Base-by-base conservation (phyloP, 805 yeast species). In the Nakazawaea wickerhamii region DNA sequence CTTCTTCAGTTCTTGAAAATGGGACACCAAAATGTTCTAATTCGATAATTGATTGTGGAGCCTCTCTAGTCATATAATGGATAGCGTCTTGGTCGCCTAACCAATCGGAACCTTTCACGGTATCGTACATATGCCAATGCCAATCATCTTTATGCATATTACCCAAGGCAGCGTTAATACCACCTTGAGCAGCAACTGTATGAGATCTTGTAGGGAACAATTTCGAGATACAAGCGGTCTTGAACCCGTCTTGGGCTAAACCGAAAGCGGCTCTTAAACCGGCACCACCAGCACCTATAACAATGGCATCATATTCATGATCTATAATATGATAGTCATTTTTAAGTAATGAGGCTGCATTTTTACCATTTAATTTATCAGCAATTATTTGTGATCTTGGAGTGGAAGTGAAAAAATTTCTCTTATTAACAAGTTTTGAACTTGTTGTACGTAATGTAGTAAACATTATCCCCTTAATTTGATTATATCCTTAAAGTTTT, bases 111-210 rank as follows among this genome's bases (percentile, higher is more conserved):
- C 99, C 99, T 71, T 91, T 91, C 56, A 91, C 98, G 57, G 99
- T 91, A 63, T 91, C 99, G 69, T 93, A 91, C 97, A 91, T 90
- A 68, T 91, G 99, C 97, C 98, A 93, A 67, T 87, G 95, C 99
- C 99, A 91, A 72, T 90, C 90, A 67, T 91, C 99, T 54, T 78
- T 75, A 72, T 93, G 98, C 96, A 91, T 91, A 75, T 91, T 91
- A 55, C 98, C 99, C 52, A 91, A 75, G 23, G 99, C 99, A 53
- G 98, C 99, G 60, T 91, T 91, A 68, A 91, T 93, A 72, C 99
- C 99, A 70, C 99, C 99, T 70, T 91, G 99, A 40, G 99, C 99
- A 45, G 98, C 98, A 40, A 91, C 99, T 17, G 99, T 91, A 64
- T 91, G 99, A 15, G 97, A 90, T 70, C 99, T 84, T 23, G 99